Evolutionary conservation across 2,329 filamentous ascomycete genomes (phyloP).

Genomic region (Fusarium sulawesiense): DNA sequence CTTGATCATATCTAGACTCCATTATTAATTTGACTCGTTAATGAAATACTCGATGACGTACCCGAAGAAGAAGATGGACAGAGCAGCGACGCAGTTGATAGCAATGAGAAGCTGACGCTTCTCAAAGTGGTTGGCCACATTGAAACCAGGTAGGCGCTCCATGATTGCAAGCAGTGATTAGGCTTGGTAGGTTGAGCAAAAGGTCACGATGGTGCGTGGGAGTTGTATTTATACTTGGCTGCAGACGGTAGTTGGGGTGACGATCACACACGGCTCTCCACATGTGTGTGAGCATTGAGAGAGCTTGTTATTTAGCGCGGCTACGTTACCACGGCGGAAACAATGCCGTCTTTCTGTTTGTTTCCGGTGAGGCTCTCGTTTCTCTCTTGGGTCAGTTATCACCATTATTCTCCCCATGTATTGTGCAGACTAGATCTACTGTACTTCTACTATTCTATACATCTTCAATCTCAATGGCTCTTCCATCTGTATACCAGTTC

Average conservation of each 20-base stretch:
- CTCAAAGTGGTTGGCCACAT: slow-evolving; percentile 39
- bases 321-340: slow-evolving; percentile 4
- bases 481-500: too few species aligned
- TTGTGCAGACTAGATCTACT: too few species aligned
- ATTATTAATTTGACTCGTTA: rapidly evolving
- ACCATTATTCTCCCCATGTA: too few species aligned
- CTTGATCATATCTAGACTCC: slow-evolving; percentile 17
- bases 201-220: background rate
- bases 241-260: background rate
- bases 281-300: background rate
- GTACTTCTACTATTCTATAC: too few species aligned
- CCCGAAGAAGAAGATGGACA: slow-evolving; percentile 45
- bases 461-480: rapidly evolving
- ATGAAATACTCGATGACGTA: slow-evolving; percentile 4
- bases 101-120: slow-evolving; percentile 43
- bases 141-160: slow-evolving; percentile 34
- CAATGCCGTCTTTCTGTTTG: background rate
- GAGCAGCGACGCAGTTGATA: slow-evolving; percentile 39
- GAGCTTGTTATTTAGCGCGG: background rate
- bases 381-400: background rate
- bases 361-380: slow-evolving; percentile 17
- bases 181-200: rapidly evolving
- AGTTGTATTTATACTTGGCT: slow-evolving; percentile 23
- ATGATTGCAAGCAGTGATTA: background rate
- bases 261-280: slow-evolving; percentile 15